A percentile compares a stretch with the other conserved stretches of the same genome.
These are phyloP conservation scores for Alternaria ventricosa DNA, from an alignment of 2,329 filamentous ascomycete species.

Conservation along the genomic window DNA sequence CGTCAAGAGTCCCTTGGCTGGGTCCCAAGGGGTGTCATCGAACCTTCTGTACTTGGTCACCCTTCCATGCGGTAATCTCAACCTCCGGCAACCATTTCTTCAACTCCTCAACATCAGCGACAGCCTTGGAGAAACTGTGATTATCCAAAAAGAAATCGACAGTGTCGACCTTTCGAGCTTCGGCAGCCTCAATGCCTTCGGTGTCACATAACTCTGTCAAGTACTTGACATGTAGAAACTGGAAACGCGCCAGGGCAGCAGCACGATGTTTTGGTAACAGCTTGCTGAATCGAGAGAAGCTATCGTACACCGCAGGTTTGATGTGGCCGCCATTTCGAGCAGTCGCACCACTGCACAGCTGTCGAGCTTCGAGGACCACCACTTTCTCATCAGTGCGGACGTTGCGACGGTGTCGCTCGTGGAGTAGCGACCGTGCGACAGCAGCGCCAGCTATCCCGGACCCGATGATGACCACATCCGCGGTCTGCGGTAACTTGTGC, in stretches of 20 bases:
- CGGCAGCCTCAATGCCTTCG: constrained; percentile 12
- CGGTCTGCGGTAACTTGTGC: constrained; percentile 36
- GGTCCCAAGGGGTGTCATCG: background rate
- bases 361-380: constrained; percentile 49
- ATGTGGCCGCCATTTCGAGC: constrained; percentile 41
- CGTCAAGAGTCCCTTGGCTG: background rate
- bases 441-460: constrained; percentile 61
- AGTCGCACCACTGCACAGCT: constrained; percentile 36
- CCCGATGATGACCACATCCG: constrained; percentile 61
- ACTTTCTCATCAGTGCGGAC: constrained; percentile 30
- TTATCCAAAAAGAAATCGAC: constrained; percentile 14
- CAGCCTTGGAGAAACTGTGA: constrained; percentile 3
- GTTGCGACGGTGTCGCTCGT: constrained; percentile 21
- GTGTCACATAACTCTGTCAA: constrained; percentile 7
- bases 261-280: constrained; percentile 13
- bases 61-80: background rate
- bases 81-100: constrained; percentile 1
- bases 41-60: background rate
- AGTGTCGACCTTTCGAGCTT: constrained; percentile 17
- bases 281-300: constrained; percentile 15
- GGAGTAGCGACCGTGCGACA: constrained; percentile 45
- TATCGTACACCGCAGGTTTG: constrained; percentile 15
- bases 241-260: constrained; percentile 12
- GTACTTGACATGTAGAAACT: constrained; percentile 4
- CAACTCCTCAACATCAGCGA: background rate